Percentiles rank a stretch among this genome's conserved stretches.
These are phyloP conservation scores for Canavalia ensiformis DNA, from an alignment of 306 rosid species.

Conservation along the genomic window DNA sequence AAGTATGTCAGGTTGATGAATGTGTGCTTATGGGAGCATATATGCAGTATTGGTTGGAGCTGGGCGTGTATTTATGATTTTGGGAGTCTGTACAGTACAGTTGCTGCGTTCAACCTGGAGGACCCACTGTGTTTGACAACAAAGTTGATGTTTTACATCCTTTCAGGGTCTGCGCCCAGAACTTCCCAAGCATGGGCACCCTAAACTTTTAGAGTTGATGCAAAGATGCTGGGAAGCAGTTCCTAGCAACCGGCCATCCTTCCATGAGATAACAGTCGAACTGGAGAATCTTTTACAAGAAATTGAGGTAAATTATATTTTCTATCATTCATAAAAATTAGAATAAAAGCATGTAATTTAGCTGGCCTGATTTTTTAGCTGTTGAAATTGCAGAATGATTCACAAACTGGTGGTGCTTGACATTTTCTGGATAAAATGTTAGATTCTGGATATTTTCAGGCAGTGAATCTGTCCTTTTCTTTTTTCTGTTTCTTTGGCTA, in stretches of 20 bases:
- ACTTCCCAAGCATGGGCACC: conserved; percentile 81
- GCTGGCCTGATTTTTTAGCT: conserved; percentile 35
- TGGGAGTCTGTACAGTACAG: neutral
- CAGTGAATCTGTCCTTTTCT: conserved; percentile 50
- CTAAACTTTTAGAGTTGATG: conserved; percentile 82
- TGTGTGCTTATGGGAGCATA: conserved; percentile 27
- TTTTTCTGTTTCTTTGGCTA: conserved; percentile 40
- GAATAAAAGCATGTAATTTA: neutral
- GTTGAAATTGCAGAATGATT: conserved; percentile 66
- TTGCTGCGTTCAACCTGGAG: conserved; percentile 20
- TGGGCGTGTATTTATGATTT: neutral
- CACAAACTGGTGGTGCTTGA: conserved; percentile 60
- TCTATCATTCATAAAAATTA: no score
- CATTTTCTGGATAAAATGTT: conserved; percentile 42
- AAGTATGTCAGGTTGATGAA: neutral
- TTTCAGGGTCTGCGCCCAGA: conserved; percentile 94
- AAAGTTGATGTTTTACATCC: conserved; percentile 24
- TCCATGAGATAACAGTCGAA: conserved; percentile 74
- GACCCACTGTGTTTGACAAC: conserved; percentile 28
- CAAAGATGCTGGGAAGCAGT: conserved; percentile 91
- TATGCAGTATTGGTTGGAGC: conserved; percentile 17
- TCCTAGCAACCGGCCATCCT: conserved; percentile 82
- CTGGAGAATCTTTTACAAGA: conserved; percentile 74
- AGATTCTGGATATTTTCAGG: conserved; percentile 55
- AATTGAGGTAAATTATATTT: conserved; percentile 60